Percentiles rank a stretch among this genome's conserved stretches.
These are phyloP conservation scores for Cladochytrium replicatum DNA, from an alignment of 192 early-diverging fungal species.

Conservation along the genomic window DNA sequence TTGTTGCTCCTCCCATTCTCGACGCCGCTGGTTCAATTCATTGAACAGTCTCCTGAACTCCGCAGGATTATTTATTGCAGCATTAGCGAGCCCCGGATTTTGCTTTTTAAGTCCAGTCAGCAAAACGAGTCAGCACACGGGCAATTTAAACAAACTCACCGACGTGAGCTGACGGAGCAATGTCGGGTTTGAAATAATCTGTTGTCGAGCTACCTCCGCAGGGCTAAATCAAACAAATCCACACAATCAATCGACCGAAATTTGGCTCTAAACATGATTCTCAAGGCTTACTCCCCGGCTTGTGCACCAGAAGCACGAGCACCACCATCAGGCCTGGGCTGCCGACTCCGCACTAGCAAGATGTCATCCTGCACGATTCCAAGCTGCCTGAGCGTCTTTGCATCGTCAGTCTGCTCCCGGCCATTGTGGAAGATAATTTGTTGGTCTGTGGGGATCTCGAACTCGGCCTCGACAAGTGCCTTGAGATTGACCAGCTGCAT, in stretches of 20 bases:
- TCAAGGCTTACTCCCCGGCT: no score
- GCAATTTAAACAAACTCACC: no score
- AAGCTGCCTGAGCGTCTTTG: conserved; percentile 53
- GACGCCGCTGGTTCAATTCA: conserved; percentile 44
- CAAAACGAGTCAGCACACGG: not conserved
- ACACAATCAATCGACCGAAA: no score
- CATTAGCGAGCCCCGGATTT: conserved; percentile 55
- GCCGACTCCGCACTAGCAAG: conserved; percentile 46
- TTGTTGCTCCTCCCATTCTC: conserved; percentile 45
- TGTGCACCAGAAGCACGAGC: conserved; percentile 5
- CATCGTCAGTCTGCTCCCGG: conserved; percentile 41
- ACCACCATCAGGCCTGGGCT: not conserved
- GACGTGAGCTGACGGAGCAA: conserved; percentile 47
- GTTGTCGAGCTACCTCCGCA: conserved; percentile 52
- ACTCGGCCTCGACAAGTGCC: conserved; percentile 78
- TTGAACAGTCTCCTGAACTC: conserved; percentile 51
- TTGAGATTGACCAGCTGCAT: conserved; percentile 43
- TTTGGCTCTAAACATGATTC: no score
- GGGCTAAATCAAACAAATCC: no score
- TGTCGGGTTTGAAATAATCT: conserved; percentile 47
- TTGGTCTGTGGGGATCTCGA: conserved; percentile 47
- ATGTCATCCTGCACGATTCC: conserved; percentile 66
- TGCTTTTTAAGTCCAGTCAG: conserved; percentile 16
- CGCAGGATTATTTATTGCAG: conserved; percentile 54
- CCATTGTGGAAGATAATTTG: conserved; percentile 65